Evolutionary conservation across 495 filamentous ascomycete species (phyloP).

Genomic region (Daldinia grandis): DNA sequence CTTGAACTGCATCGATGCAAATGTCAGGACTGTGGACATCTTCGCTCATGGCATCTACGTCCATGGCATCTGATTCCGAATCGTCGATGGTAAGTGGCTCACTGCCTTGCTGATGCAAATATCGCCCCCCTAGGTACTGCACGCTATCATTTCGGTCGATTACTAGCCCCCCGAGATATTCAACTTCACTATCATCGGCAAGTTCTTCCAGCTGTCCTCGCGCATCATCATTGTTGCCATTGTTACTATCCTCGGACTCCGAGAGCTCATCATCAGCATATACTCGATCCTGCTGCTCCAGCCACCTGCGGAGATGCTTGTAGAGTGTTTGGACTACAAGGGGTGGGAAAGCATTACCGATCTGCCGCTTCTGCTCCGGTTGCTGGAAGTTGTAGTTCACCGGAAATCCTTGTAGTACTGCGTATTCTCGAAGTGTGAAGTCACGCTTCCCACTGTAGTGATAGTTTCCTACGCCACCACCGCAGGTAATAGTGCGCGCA

Average conservation of each 20-base stretch:
- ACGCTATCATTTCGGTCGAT: slow-evolving; percentile 12
- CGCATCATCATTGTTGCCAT: slow-evolving; percentile 19
- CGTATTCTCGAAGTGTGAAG: slow-evolving; percentile 77
- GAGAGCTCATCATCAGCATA: slow-evolving; percentile 25
- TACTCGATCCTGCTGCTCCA: slow-evolving; percentile 65
- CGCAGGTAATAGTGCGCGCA: slow-evolving; percentile 72
- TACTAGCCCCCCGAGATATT: slow-evolving; percentile 29
- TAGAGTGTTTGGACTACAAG: slow-evolving; percentile 67
- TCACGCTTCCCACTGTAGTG: slow-evolving; percentile 74
- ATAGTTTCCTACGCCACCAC: slow-evolving; percentile 70
- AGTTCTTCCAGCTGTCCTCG: background rate
- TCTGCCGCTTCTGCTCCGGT: slow-evolving; percentile 67
- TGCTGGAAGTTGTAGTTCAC: slow-evolving; percentile 66
- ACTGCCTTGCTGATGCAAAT: slow-evolving; percentile 8
- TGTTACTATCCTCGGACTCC: slow-evolving; percentile 28
- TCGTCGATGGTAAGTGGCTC: slow-evolving; percentile 21
- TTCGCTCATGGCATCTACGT: slow-evolving; percentile 28
- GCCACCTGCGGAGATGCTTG: slow-evolving; percentile 61
- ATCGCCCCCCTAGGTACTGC: slow-evolving; percentile 22
- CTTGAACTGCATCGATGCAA: slow-evolving; percentile 13
- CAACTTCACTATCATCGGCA: slow-evolving; percentile 21
- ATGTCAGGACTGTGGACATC: slow-evolving; percentile 5
- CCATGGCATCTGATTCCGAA: slow-evolving; percentile 29
- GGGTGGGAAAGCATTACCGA: slow-evolving; percentile 89
- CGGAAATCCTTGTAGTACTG: slow-evolving; percentile 80